phyloP scores from a whole-genome alignment of 495 filamentous ascomycete species.

The Aspergillus olivimuriae region DNA sequence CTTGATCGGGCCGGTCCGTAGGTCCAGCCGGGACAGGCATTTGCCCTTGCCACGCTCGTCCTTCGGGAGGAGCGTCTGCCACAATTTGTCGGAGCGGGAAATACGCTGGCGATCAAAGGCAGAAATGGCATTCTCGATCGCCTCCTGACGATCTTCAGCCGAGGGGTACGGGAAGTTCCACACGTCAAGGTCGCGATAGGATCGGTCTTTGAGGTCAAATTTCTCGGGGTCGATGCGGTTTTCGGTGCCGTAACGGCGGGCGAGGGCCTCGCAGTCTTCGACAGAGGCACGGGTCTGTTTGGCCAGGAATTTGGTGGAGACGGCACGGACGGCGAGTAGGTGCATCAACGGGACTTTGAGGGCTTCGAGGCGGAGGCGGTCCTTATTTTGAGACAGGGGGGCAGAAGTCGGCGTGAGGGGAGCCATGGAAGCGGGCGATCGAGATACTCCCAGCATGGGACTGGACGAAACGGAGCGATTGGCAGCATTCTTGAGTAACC shows the following conservation, averaged over 20 bases:
- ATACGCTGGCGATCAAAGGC: slow-evolving; percentile 75
- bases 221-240: slow-evolving; percentile 56
- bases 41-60: slow-evolving; percentile 76
- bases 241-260: slow-evolving; percentile 50
- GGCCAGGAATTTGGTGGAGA: slow-evolving; percentile 51
- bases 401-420: slow-evolving; percentile 39
- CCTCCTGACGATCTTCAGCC: slow-evolving; percentile 62
- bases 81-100: slow-evolving; percentile 63
- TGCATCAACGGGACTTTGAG: slow-evolving; percentile 60
- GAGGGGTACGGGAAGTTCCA: slow-evolving; percentile 68
- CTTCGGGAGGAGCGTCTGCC: slow-evolving; percentile 71
- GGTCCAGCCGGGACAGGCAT: slow-evolving; percentile 66
- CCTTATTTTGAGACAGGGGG: slow-evolving; percentile 48
- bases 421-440: slow-evolving; percentile 30
- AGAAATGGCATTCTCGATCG: slow-evolving; percentile 78
- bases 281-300: slow-evolving; percentile 47
- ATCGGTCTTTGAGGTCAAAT: slow-evolving; percentile 61
- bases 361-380: slow-evolving; percentile 45
- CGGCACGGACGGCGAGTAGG: slow-evolving; percentile 59
- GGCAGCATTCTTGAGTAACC: slow-evolving; percentile 34
- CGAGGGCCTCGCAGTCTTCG: slow-evolving; percentile 51
- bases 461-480: slow-evolving; percentile 59
- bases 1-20: slow-evolving; percentile 50
- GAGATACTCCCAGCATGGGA: slow-evolving; percentile 51
- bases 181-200: slow-evolving; percentile 77